Evolutionary conservation across 306 rosid species (phyloP).

Genomic region (Prunus mume): DNA sequence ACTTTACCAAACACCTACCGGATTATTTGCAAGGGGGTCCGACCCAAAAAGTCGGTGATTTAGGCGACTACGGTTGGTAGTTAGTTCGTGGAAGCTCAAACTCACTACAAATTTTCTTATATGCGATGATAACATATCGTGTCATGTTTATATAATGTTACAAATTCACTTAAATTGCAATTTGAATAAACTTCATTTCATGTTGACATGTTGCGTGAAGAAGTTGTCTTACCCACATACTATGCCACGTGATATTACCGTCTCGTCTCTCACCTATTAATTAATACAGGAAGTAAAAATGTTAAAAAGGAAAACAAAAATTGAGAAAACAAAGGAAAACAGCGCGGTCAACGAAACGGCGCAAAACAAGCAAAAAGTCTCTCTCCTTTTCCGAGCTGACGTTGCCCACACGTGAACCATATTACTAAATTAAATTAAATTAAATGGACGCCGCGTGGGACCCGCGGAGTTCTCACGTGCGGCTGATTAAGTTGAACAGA

Average conservation of each 20-base stretch:
- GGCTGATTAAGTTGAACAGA: constrained; percentile 19
- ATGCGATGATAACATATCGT: fast-evolving
- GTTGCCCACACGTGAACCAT: constrained; percentile 72
- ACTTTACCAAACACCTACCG: background rate
- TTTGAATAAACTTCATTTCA: too few species aligned
- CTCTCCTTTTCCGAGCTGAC: constrained; percentile 27
- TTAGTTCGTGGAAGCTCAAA: background rate
- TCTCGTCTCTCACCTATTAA: too few species aligned
- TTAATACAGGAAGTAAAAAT: too few species aligned
- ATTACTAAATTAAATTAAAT: background rate
- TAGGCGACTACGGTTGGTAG: background rate
- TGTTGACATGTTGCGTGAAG: too few species aligned
- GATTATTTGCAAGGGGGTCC: background rate
- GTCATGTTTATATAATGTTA: too few species aligned
- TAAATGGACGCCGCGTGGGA: constrained; percentile 3
- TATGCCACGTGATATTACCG: too few species aligned
- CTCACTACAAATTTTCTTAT: fast-evolving
- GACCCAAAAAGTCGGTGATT: background rate
- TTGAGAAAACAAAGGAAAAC: constrained; percentile 18
- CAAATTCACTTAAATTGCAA: too few species aligned
- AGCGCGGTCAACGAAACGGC: constrained; percentile 61
- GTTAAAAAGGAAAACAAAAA: background rate
- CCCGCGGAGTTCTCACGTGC: constrained; percentile 68
- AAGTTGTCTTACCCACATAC: fast-evolving
- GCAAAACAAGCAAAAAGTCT: constrained; percentile 52